Percentiles rank a stretch among this genome's conserved stretches.
phyloP scores from a whole-genome alignment of 441 rosid genomes.

The Brassica hybrid region DNA sequence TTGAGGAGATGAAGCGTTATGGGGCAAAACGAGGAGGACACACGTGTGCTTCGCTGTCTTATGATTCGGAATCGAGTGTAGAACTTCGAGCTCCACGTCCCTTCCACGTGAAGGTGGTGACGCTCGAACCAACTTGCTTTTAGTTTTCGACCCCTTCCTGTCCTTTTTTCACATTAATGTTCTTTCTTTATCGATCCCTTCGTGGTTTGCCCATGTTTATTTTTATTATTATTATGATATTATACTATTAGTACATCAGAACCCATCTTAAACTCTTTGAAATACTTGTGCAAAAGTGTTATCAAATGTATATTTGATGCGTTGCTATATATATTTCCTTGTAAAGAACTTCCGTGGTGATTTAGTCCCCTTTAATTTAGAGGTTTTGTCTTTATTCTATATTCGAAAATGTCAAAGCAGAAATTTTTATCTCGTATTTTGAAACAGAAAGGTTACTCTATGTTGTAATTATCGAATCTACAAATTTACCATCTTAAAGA shows the following conservation, averaged over 20 bases:
- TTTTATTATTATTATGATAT: neutral
- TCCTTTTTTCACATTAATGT: slow-evolving; percentile 32
- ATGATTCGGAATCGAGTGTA: slow-evolving; percentile 34
- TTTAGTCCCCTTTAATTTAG: neutral
- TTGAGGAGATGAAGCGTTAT: slow-evolving; percentile 31
- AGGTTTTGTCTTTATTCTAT: neutral
- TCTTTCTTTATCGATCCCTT: neutral
- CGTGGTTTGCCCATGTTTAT: neutral
- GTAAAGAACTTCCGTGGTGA: neutral
- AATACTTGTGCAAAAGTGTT: neutral
- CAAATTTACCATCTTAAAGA: neutral
- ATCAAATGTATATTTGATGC: neutral
- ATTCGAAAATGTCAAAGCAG: neutral
- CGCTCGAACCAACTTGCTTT: slow-evolving; percentile 36
- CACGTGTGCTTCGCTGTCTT: slow-evolving; percentile 45
- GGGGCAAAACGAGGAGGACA: slow-evolving; percentile 39
- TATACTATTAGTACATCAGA: neutral
- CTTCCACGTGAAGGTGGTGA: slow-evolving; percentile 36
- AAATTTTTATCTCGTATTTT: neutral
- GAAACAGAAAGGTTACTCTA: neutral
- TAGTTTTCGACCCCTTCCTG: slow-evolving; percentile 28
- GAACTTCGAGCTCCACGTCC: slow-evolving; percentile 43
- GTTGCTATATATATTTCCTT: too few relatives aligned
- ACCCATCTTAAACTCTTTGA: neutral
- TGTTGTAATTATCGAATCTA: neutral